Evolutionary conservation across 495 filamentous ascomycete genomes (phyloP).

Genomic region (Tetracladium marchalianum): DNA sequence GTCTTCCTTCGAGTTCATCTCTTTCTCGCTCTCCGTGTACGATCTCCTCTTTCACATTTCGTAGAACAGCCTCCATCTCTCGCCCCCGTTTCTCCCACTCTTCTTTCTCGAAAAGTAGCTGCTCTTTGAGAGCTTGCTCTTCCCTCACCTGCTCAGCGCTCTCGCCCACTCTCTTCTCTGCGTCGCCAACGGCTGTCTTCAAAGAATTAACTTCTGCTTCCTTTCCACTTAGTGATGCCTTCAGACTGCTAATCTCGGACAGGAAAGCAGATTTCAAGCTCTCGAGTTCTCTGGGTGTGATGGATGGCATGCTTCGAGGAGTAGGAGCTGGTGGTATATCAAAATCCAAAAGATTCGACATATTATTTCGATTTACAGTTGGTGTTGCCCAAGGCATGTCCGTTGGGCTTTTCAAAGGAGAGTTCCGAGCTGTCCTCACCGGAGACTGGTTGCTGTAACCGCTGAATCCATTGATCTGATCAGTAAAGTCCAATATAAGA

Average conservation of each 20-base stretch:
- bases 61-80: constrained; percentile 75
- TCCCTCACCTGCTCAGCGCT: constrained; percentile 71
- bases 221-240: constrained; percentile 78
- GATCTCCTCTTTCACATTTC: constrained; percentile 72
- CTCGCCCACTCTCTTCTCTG: constrained; percentile 85
- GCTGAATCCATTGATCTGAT: constrained; percentile 53
- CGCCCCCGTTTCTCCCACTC: constrained; percentile 74
- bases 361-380: constrained; percentile 14
- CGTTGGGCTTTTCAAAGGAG: constrained; percentile 25
- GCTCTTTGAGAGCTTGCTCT: constrained; percentile 54
- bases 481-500: constrained; percentile 78
- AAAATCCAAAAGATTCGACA: constrained; percentile 73
- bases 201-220: constrained; percentile 81
- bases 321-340: constrained; percentile 85
- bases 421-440: constrained; percentile 22
- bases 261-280: constrained; percentile 80
- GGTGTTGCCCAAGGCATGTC: constrained; percentile 14
- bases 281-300: constrained; percentile 88
- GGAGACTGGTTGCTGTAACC: constrained; percentile 11
- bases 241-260: constrained; percentile 82
- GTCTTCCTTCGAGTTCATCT: constrained; percentile 57
- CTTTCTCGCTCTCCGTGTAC: constrained; percentile 63
- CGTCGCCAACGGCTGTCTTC: constrained; percentile 76
- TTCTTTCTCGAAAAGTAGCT: constrained; percentile 63
- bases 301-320: constrained; percentile 78